phyloP scores from a whole-genome alignment of 2,329 filamentous ascomycete species.

The Verruconis gallopava region DNA sequence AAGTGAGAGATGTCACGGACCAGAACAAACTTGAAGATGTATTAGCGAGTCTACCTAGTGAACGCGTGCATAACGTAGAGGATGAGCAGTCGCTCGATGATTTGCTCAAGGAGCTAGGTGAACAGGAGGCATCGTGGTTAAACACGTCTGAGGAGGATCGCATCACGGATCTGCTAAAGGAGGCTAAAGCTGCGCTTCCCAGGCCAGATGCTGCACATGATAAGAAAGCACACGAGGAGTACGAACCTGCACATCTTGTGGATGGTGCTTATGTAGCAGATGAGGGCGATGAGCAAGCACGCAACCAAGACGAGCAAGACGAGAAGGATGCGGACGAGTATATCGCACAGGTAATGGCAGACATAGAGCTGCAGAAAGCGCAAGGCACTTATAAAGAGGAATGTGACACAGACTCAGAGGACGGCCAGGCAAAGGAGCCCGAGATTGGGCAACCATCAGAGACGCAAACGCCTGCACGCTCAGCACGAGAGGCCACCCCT shows the following conservation, averaged over 20 bases:
- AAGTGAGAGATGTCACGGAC: slow-evolving; percentile 16
- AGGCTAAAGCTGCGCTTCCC: slow-evolving; percentile 4
- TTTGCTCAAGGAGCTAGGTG: slow-evolving; percentile 29
- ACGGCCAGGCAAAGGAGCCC: slow-evolving; percentile 11
- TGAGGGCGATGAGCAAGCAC: slow-evolving; percentile 8
- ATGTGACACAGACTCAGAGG: slow-evolving; percentile 13
- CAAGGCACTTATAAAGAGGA: slow-evolving; percentile 1
- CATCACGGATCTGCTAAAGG: not conserved
- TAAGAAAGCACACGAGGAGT: slow-evolving; percentile 14
- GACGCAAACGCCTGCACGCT: not conserved
- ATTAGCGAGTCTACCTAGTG: slow-evolving; percentile 14
- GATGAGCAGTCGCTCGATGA: slow-evolving; percentile 36
- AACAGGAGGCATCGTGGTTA: not conserved
- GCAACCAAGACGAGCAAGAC: slow-evolving; percentile 18
- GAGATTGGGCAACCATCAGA: slow-evolving; percentile 2
- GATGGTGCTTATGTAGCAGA: slow-evolving; percentile 5
- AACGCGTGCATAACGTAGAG: slow-evolving; percentile 19
- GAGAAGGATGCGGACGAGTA: slow-evolving; percentile 33
- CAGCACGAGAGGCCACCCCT: not conserved
- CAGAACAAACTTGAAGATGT: slow-evolving; percentile 15
- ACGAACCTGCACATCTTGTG: slow-evolving; percentile 9
- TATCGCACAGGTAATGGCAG: slow-evolving; percentile 32
- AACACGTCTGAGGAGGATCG: not conserved
- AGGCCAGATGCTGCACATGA: slow-evolving; percentile 25
- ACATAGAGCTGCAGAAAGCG: slow-evolving; percentile 31